phyloP scores from a whole-genome alignment of 768 basidiomycete species.

The Pleurotus sapidus region DNA sequence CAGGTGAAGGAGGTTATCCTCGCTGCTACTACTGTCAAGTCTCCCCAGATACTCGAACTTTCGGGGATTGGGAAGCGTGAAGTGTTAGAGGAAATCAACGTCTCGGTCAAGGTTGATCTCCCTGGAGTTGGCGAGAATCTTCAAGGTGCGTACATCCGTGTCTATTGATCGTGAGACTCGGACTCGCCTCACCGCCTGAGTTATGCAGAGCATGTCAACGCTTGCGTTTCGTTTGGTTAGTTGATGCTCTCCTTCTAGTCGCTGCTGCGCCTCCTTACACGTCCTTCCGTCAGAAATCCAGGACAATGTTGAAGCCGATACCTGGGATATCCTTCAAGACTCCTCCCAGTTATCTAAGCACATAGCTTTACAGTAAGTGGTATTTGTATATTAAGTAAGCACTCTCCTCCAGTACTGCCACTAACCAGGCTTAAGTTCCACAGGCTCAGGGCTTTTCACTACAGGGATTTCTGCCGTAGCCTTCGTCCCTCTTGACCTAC shows the following conservation, averaged over 20 bases:
- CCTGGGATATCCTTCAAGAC: background rate
- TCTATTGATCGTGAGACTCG: background rate
- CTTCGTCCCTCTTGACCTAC: background rate
- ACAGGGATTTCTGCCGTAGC: background rate
- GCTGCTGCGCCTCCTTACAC: background rate
- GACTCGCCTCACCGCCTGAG: too few species aligned
- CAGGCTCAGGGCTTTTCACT: background rate
- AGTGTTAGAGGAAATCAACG: background rate
- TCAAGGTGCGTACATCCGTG: background rate
- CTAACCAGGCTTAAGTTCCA: background rate
- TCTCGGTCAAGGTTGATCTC: background rate
- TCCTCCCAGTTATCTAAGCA: background rate
- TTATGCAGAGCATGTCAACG: background rate
- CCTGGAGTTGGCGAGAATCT: slow-evolving; percentile 8
- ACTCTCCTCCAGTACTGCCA: background rate
- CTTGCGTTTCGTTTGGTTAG: background rate
- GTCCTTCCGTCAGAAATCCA: background rate
- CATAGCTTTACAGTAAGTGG: background rate
- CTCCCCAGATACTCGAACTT: slow-evolving; percentile 2
- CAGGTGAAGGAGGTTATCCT: background rate
- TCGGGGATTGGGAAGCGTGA: slow-evolving; percentile 6
- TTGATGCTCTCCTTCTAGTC: background rate
- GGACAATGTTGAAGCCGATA: background rate
- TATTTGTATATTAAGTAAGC: background rate
- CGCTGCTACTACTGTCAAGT: background rate